Evolutionary conservation across 306 rosid species (phyloP).

Genomic region (Prunus mongolica): DNA sequence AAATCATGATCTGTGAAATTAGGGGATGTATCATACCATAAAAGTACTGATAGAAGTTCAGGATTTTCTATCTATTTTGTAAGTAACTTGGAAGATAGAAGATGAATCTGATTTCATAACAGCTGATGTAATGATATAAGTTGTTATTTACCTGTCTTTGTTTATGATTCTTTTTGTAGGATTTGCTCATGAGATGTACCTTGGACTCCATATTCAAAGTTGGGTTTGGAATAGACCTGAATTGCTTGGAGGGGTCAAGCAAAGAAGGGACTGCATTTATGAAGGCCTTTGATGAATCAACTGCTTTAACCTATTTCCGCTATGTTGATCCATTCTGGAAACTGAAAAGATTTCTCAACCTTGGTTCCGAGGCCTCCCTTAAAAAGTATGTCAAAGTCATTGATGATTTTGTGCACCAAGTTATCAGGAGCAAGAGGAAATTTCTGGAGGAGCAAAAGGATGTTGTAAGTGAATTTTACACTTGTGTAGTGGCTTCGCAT

Average conservation of each 20-base stretch:
- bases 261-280: slow-evolving; percentile 54
- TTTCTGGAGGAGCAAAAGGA: slow-evolving; percentile 25
- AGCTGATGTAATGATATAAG: neutral
- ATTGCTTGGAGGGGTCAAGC: slow-evolving; percentile 63
- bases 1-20: too few species aligned
- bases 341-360: slow-evolving; percentile 52
- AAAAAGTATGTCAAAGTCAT: slow-evolving; percentile 44
- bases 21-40: too few species aligned
- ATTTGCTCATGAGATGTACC: slow-evolving; percentile 61
- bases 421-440: slow-evolving; percentile 44
- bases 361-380: slow-evolving; percentile 69
- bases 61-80: too few species aligned
- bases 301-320: slow-evolving; percentile 51
- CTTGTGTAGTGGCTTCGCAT: neutral
- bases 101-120: too few species aligned
- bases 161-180: slow-evolving; percentile 31
- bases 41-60: too few species aligned
- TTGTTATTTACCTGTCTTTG: neutral
- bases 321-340: slow-evolving; percentile 74
- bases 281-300: slow-evolving; percentile 81
- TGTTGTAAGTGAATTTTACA: slow-evolving; percentile 35
- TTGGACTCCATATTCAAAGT: slow-evolving; percentile 84
- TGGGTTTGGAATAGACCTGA: slow-evolving; percentile 77
- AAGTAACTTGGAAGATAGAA: too few species aligned
- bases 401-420: slow-evolving; percentile 41